Evolutionary conservation across 2,329 filamentous ascomycete genomes (phyloP), one percentile per base, ranked within the genome.

Genomic region (Bipolaris gigantea): DNA sequence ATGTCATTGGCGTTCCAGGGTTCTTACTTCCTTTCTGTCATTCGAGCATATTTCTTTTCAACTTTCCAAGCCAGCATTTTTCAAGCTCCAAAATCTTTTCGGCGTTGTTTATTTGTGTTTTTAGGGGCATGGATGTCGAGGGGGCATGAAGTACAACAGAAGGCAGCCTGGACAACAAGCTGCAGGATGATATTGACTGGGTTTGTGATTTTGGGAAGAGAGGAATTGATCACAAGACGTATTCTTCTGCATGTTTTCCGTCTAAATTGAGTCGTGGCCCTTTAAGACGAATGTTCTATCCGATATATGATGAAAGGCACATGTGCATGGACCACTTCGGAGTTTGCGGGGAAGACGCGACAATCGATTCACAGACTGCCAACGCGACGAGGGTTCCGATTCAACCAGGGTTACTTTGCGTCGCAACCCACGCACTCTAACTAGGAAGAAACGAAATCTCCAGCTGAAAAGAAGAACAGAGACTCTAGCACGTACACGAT

Each of bases 1-100:
- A 59, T 52, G 45, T 55, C 54, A 62, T 45, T 51, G 64, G 64
- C 63, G 64, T 65, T 67, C 36, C 23, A 50, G 48, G 56, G 43
- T 43, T 51, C 60, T 21, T 42, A 53, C 19, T 49, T 45, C 36
- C 39, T 59, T 32, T 42, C 32, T 57, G 33, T 34, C 25, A 42
- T 32, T 18, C 39, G 33, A 25, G 40, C 25, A 43, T 45, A 39
- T 32, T 46, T 44, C 19, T 46, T 16, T 10, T 23, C 53, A 25
- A 35, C 35, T 30, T 36, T 39, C 35, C 15, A 9, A 30, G 41
- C 44, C 45, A 49, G 53, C 48, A 55, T 50, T 43, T 41, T 23
- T 27, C 30, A 39, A 32, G 48, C 50, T 50, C 50, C 50, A 55
- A 56, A 63, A 59, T 55, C 36, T 32, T 57, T 50, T 21, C 27